Conservation (phyloP, 164 flowering plant genomes). For the Macadamia integrifolia region DNA sequence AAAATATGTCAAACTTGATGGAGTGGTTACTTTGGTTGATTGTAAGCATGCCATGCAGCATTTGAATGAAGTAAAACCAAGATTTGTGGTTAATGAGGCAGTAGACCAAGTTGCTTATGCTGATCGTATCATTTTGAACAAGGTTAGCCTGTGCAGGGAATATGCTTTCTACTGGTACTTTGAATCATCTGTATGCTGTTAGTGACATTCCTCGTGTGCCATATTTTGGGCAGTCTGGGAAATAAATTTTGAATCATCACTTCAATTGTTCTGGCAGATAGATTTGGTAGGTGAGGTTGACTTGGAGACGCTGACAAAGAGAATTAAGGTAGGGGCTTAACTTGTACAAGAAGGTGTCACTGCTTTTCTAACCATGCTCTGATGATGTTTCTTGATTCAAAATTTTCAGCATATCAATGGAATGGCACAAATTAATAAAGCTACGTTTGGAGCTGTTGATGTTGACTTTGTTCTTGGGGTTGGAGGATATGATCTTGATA, state of each 20-base stretch:
- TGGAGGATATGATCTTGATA: conserved; percentile 97
- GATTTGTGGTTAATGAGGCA: conserved; percentile 97
- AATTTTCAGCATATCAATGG: conserved; percentile 70
- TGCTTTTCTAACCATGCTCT: background rate
- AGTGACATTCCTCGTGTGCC: background rate
- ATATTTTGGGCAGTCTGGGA: background rate
- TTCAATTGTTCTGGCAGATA: conserved; percentile 38
- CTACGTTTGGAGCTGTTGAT: conserved; percentile 80
- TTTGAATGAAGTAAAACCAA: conserved; percentile 85
- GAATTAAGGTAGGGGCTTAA: conserved; percentile 53
- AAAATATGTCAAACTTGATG: conserved; percentile 82
- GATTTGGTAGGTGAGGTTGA: conserved; percentile 77
- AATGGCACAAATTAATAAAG: conserved; percentile 76
- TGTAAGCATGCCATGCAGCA: conserved; percentile 87
- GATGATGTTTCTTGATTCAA: background rate
- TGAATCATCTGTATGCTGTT: too few relatives aligned
- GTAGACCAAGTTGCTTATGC: conserved; percentile 98
- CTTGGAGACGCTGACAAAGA: conserved; percentile 44
- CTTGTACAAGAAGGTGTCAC: background rate
- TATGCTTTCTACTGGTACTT: background rate
- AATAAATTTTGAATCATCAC: background rate
- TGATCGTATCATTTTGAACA: conserved; percentile 88
- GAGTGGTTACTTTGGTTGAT: conserved; percentile 95
- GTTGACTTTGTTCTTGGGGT: conserved; percentile 91
- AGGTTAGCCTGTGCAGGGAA: conserved; percentile 34